Evolutionary conservation across 176 grass and related monocot genomes (phyloP).

Genomic region (Echinochloa phyllopogon): DNA sequence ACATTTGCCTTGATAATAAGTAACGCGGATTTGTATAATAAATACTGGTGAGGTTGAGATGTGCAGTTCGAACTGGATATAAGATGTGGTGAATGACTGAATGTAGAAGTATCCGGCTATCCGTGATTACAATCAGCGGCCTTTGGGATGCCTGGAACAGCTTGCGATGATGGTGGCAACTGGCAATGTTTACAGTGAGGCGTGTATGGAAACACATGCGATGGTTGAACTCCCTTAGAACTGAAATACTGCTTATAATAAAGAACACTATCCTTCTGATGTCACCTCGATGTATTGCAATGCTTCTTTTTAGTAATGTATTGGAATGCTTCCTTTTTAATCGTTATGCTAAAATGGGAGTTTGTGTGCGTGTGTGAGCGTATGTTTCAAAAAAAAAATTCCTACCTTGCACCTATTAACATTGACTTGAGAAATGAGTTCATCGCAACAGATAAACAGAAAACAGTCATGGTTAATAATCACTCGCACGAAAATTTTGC

Average conservation of each 20-base stretch:
- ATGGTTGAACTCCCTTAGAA: neutral
- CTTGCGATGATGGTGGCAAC: neutral
- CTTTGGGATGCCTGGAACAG: conserved; percentile 30
- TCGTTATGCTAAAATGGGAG: neutral
- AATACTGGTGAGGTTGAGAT: conserved; percentile 29
- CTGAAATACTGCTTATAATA: neutral
- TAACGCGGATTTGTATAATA: neutral
- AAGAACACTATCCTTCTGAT: neutral
- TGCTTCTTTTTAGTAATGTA: neutral
- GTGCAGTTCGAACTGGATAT: conserved; percentile 36
- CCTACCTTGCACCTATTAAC: neutral
- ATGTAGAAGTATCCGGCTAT: neutral
- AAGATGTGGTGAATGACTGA: neutral
- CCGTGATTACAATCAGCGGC: conserved; percentile 14
- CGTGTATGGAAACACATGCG: conserved; percentile 28
- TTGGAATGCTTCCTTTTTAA: neutral
- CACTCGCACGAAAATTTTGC: neutral
- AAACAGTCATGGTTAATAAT: neutral
- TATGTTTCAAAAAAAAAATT: no score
- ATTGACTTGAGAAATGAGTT: neutral
- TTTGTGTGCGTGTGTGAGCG: neutral
- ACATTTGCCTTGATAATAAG: conserved; percentile 42
- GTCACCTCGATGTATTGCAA: neutral
- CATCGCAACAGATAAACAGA: neutral
- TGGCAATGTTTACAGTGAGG: neutral